Percentiles rank a stretch among this genome's conserved stretches.
phyloP scores from a whole-genome alignment of 345 rosid species.

The Salix purpurea region DNA sequence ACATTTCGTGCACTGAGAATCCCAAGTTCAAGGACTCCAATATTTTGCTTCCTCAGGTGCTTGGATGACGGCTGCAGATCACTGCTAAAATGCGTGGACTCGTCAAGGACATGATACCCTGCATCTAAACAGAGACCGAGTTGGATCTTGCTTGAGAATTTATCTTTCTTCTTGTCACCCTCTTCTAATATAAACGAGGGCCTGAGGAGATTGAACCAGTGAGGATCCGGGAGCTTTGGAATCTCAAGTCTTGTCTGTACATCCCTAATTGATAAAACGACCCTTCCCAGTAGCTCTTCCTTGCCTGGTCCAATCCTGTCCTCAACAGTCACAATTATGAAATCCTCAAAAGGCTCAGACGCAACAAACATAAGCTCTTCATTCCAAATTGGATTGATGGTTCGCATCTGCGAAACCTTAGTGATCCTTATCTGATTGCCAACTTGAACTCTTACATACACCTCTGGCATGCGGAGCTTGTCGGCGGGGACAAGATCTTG shows the following conservation, averaged over 20 bases:
- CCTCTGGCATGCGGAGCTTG: constrained; percentile 12
- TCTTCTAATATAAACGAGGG: constrained; percentile 17
- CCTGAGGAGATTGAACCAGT: constrained; percentile 19
- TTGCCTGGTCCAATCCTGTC: constrained; percentile 28
- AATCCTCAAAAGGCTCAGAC: constrained; percentile 32
- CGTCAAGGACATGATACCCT: constrained; percentile 36
- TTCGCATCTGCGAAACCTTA: constrained; percentile 8
- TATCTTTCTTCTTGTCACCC: constrained; percentile 26
- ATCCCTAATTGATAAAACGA: constrained; percentile 2
- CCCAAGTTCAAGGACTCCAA: constrained; percentile 32
- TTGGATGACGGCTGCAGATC: constrained; percentile 34
- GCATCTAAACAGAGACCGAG: constrained; percentile 22
- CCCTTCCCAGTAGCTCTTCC: constrained; percentile 25
- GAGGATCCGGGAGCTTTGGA: constrained; percentile 20
- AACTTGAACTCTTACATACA: constrained; percentile 14
- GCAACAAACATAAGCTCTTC: constrained; percentile 32
- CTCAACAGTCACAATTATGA: constrained; percentile 19
- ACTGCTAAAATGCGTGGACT: constrained; percentile 30
- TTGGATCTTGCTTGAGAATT: constrained; percentile 28
- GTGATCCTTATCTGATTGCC: constrained; percentile 17
- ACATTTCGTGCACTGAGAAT: constrained; percentile 28
- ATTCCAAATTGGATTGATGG: constrained; percentile 21
- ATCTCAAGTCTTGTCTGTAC: constrained; percentile 19
- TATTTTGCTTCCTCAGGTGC: constrained; percentile 24
- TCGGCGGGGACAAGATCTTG: constrained; percentile 28